Percentiles rank a stretch among this genome's conserved stretches.
phyloP scores from a whole-genome alignment of 179 eudicot genomes.

The Spergularia azorica region DNA sequence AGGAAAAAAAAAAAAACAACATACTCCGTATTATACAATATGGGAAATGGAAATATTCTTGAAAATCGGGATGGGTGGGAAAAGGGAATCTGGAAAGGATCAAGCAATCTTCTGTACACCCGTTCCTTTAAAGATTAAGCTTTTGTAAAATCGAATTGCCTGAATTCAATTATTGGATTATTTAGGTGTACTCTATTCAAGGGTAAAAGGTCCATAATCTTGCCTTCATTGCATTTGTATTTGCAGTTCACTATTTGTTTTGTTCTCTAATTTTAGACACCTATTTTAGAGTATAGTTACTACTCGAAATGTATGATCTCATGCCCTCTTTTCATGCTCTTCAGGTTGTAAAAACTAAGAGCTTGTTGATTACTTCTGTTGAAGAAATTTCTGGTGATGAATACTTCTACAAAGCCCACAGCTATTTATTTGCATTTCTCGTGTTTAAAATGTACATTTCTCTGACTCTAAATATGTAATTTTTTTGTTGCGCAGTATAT shows the following conservation, averaged over 20 bases:
- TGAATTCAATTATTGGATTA: no score
- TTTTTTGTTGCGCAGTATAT: constrained; percentile 51
- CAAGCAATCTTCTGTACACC: no score
- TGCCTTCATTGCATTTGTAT: neutral
- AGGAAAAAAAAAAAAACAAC: no score
- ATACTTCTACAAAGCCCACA: neutral
- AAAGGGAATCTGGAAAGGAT: no score
- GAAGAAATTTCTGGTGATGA: constrained; percentile 72
- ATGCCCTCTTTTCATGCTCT: neutral
- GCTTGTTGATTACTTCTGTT: constrained; percentile 77
- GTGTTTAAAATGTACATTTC: neutral
- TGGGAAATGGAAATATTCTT: no score
- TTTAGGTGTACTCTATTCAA: no score
- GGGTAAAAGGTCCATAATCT: no score
- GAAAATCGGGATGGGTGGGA: no score
- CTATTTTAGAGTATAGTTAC: neutral
- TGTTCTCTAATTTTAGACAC: neutral
- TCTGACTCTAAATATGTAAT: neutral
- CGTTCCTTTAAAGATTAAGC: no score
- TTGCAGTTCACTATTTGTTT: neutral
- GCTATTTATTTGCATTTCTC: neutral
- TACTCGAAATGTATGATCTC: neutral
- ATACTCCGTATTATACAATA: no score
- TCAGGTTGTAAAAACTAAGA: constrained; percentile 79
- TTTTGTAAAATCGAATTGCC: no score